A percentile compares a stretch with the other conserved stretches of the same genome.
Conservation (phyloP, 495 filamentous ascomycete genomes). For the Xylaria castorea region DNA sequence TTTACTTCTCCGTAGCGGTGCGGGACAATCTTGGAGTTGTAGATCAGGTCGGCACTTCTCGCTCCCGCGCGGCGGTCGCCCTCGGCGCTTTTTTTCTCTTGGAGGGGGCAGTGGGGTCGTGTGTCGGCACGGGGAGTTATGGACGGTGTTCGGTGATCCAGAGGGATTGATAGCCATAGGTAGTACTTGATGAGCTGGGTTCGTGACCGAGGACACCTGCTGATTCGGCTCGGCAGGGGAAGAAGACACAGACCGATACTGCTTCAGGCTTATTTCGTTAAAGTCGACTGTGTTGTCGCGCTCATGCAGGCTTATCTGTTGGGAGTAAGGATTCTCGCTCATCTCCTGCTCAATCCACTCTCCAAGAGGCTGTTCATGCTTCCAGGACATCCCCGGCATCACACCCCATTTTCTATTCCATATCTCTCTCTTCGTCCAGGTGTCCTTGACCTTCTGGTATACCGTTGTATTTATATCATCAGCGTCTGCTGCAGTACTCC, state of each 20-base stretch:
- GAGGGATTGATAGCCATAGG: background rate
- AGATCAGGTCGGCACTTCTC: background rate
- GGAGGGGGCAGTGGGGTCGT: background rate
- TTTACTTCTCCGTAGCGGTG: slow-evolving; percentile 10
- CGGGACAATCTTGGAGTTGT: background rate
- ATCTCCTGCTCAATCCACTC: slow-evolving; percentile 7
- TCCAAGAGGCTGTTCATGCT: slow-evolving; percentile 35
- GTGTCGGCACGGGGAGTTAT: background rate
- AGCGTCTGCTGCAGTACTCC: background rate
- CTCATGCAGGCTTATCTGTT: background rate
- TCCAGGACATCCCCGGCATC: slow-evolving; percentile 40
- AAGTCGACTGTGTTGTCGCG: background rate
- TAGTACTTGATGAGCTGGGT: background rate
- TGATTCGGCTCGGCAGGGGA: background rate
- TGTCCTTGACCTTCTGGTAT: slow-evolving; percentile 34
- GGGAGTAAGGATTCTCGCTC: background rate
- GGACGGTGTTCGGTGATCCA: background rate
- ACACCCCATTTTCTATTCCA: slow-evolving; percentile 41
- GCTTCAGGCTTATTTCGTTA: background rate
- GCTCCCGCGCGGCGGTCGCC: background rate
- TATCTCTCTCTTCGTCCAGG: slow-evolving; percentile 36
- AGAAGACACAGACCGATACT: background rate
- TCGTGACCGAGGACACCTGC: background rate
- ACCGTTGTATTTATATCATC: slow-evolving; percentile 29
- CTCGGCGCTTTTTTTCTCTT: background rate